Evolutionary conservation across 495 filamentous ascomycete genomes (phyloP), one percentile per base, ranked within the genome.

Genomic region (Ascodesmis nigricans): DNA sequence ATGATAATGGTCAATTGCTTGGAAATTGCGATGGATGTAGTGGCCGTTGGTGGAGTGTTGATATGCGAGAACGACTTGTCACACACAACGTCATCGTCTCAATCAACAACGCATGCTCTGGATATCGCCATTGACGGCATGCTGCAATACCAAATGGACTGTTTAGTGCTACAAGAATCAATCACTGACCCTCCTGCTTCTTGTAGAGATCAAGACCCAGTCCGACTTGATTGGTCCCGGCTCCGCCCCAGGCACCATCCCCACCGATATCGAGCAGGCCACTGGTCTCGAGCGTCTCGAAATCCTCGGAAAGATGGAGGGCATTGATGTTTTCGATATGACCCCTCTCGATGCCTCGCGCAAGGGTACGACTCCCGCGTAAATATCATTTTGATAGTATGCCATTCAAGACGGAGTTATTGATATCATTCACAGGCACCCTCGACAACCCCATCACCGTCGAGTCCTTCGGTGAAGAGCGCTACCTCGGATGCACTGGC

Each of bases 281-380:
- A 95, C 87, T 43, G 87, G 87, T 69, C 65, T 99, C 33, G 87
- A 99, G 65, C 84, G 87, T 61, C 69, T 99, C 49, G 87, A 99
- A 58, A 83, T 99, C 49, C 63, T 95, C 59, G 87, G 87, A 58
- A 99, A 99, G 69, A 91, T 93, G 75, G 78, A 95, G 64, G 80
- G 87, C 45, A 65, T 99, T 42, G 87, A 99, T 57, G 65, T 95
- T 53, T 99, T 95, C 61, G 90, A 99, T 59, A 91, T 92, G 83
- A 75, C 71, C 59, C 90, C 87, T 28, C 65, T 99, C 43, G 83
- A 92, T 62, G 67, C 87, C 22, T 83, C 75, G 45, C 70, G 87
- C 40, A 71, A 69, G 63, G 81, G 78, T 79, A 60, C 38, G 67
- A 52, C 15, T 1, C 17, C 24, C 23, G 20, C 11, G 10, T 16